Evolutionary conservation across 1,284 basidiomycete species (phyloP).

Genomic region (Hymenochaete sp.): DNA sequence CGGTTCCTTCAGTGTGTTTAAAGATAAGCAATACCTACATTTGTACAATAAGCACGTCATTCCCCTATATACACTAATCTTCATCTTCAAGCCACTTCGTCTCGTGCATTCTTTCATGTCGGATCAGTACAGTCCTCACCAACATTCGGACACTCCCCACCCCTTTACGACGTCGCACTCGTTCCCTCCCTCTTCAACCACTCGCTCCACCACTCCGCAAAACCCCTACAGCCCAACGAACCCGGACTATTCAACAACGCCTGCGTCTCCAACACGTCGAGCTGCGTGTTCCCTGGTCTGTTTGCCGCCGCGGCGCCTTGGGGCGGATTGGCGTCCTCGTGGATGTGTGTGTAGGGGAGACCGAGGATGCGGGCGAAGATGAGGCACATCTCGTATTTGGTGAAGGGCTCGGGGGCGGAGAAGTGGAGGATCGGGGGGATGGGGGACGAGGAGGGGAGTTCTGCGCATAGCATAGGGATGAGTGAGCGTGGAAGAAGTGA

Average conservation of each 20-base stretch:
- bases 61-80: no score
- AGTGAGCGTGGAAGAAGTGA: not conserved
- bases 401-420: slow-evolving; percentile 64
- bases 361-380: slow-evolving; percentile 61
- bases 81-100: no score
- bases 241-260: slow-evolving; percentile 42
- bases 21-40: no score
- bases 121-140: no score
- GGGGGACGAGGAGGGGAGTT: slow-evolving; percentile 29
- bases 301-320: slow-evolving; percentile 49
- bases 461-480: slow-evolving; percentile 19
- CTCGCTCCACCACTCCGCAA: slow-evolving; percentile 68
- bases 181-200: slow-evolving; percentile 25
- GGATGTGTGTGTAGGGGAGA: slow-evolving; percentile 56
- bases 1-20: no score
- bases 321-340: slow-evolving; percentile 57
- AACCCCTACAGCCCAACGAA: slow-evolving; percentile 51
- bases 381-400: slow-evolving; percentile 80
- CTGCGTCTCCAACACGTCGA: slow-evolving; percentile 63
- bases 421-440: slow-evolving; percentile 69
- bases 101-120: no score
- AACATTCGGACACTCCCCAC: no score
- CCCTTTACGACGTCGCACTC: not conserved
- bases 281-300: slow-evolving; percentile 62
- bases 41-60: no score